A percentile compares a stretch with the other conserved stretches of the same genome.
Conservation (phyloP, 805 yeast genomes). For the Candida orba region DNA sequence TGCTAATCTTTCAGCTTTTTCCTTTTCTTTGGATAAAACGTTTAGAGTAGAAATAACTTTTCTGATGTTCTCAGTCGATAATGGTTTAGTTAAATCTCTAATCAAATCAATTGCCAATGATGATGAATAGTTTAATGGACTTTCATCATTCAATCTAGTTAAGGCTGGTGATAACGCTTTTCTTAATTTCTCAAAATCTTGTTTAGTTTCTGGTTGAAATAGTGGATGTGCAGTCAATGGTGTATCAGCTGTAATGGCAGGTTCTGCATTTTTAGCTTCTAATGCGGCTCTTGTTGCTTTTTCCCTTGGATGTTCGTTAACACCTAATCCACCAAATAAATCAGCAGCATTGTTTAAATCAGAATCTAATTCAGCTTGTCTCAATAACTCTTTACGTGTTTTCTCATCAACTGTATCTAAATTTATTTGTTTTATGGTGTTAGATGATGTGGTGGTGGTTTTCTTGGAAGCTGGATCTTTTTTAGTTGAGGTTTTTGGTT, state of each 20-base stretch:
- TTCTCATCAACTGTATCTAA: constrained; percentile 65
- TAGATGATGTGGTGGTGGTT: neutral
- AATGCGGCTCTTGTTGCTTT: constrained; percentile 28
- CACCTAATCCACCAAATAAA: constrained; percentile 67
- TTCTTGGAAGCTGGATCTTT: constrained; percentile 20
- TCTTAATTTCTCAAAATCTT: constrained; percentile 71
- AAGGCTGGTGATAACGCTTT: constrained; percentile 61
- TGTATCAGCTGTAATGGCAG: constrained; percentile 43
- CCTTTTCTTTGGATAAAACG: constrained; percentile 77
- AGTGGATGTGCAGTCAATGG: constrained; percentile 74
- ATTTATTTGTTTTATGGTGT: constrained; percentile 33
- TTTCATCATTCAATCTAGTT: constrained; percentile 51
- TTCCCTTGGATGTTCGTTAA: constrained; percentile 41
- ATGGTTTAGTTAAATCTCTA: constrained; percentile 77
- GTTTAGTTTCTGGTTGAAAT: constrained; percentile 74
- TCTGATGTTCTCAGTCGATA: constrained; percentile 73
- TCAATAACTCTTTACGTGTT: constrained; percentile 68
- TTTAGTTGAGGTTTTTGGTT: constrained; percentile 23
- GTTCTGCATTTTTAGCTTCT: constrained; percentile 27
- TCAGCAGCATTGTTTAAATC: constrained; percentile 93
- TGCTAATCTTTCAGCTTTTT: constrained; percentile 82
- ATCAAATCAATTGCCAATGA: constrained; percentile 76
- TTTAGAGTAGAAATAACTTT: constrained; percentile 81
- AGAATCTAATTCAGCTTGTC: constrained; percentile 72
- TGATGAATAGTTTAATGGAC: constrained; percentile 63